These are phyloP conservation scores for Malus hybrid DNA, from an alignment of 331 rosid species.

Conservation along the genomic window DNA sequence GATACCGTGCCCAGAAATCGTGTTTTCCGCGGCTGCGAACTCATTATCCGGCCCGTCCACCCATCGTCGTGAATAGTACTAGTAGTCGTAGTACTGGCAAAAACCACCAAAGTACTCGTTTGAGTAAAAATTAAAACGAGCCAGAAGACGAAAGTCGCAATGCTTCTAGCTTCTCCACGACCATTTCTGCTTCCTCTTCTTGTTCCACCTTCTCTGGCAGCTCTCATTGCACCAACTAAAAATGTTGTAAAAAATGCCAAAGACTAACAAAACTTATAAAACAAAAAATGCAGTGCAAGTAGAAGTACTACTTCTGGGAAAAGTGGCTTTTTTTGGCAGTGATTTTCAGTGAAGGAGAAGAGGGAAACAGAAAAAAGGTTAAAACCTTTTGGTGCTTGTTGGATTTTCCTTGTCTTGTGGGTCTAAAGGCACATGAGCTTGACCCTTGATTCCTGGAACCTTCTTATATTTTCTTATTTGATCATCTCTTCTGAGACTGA, in stretches of 20 bases:
- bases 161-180: conserved; percentile 5
- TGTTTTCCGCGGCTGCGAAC: conserved; percentile 18
- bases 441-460: conserved; percentile 91
- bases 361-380: background rate
- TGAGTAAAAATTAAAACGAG: conserved; percentile 44
- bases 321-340: background rate
- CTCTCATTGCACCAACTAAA: conserved; percentile 45
- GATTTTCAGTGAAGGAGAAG: background rate
- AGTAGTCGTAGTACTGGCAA: background rate
- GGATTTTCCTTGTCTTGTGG: conserved; percentile 59
- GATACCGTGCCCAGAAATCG: conserved; percentile 20
- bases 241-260: background rate
- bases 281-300: background rate
- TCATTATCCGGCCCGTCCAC: conserved; percentile 10
- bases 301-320: no score
- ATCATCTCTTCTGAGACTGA: conserved; percentile 7
- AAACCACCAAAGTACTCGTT: conserved; percentile 21
- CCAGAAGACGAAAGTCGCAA: conserved; percentile 46
- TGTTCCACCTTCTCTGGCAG: conserved; percentile 27
- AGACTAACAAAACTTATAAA: background rate
- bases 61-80: background rate
- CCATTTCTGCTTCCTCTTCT: conserved; percentile 14
- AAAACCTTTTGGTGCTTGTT: conserved; percentile 13
- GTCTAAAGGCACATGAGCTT: conserved; percentile 59
- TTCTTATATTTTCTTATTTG: conserved; percentile 57